Evolutionary conservation across 371 early-diverging fungal genomes (phyloP), one percentile per base, ranked within the genome.

Genomic region (Quaeritorhiza haematococci): DNA sequence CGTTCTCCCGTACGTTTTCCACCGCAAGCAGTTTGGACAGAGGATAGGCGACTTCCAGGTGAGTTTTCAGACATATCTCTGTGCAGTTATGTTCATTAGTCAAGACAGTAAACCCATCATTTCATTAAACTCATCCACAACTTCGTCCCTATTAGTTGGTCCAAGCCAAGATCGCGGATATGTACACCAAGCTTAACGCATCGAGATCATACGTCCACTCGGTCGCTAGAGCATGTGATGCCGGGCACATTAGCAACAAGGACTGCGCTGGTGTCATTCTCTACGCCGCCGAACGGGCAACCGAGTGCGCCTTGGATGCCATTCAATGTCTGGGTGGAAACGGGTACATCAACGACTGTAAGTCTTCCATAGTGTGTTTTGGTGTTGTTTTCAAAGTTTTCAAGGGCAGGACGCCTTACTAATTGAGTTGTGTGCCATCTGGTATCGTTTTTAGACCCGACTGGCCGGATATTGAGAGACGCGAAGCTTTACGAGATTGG

Each of bases 401-500:
- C n/a, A n/a, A n/a, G n/a, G n/a, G n/a, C n/a, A n/a, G n/a, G n/a
- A n/a, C n/a, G n/a, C n/a, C n/a, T n/a, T n/a, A n/a, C n/a, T n/a
- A n/a, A n/a, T n/a, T n/a, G n/a, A n/a, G n/a, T 8, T 4, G n/a
- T 3, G 6, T 30, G 13, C 6, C 46, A 19, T 8, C 59, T 21
- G 13, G 52, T 56, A 29, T 23, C 7, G 21, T 0, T 49, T 2
- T 32, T 48, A 67, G 63, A 77, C 57, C 68, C 71, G 2, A 87
- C 92, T 2, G 95, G 95, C n/a, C 84, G 98, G 30, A 79, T 96
- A 47, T 70, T 97, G 55, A 83, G 98, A 34, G 98, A 97, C 69
- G 95, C 96, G 27, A 97, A 96, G 74, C 78, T 97, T 15, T 97
- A 97, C 68, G 98, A 97, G 73, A 97, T 97, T 70, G 97, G 97